Base-by-base conservation (phyloP, 331 rosid genomes). In the Rhamnella rubrinervis region DNA sequence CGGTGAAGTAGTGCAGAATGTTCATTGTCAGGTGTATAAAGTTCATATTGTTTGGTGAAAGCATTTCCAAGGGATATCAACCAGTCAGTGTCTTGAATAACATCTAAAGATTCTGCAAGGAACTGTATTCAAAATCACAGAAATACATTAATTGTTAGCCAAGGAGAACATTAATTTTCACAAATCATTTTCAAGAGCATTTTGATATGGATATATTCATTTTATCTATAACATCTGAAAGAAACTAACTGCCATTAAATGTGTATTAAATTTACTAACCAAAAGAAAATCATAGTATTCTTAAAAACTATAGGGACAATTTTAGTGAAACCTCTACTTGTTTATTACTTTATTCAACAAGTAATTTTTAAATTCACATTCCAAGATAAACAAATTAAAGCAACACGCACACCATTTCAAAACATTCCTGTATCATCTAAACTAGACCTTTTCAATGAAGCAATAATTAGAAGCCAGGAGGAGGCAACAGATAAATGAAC, bases 81-180 rank as follows among this genome's bases (percentile, higher is more conserved):
- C 98, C 98, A 93, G 68, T 81, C 82, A 49, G 77, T 78, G 71
- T 93, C 98, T 86, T 91, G 92, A 83, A 91, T 87, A 77, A 91
- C 96, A 77, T 93, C 98, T 85, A 93, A 85, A 74, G 98, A 91
- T 77, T 93, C 98, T 62, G 98, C 88, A 75, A 93, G 92, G 78
- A 93, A 93, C 98, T 93, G 88, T 67, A 75, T 60, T 77, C 71
- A 74, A 87, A 72, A 79, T 73, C 60, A 77, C 65, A 71, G 53
- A 78, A 62, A 77, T 41, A 39, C 44, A 71, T 82, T 61, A 80
- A 64, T 49, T 38, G 59, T 58, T 69, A 50, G 56, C 47, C 8
- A n/a, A 70, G 56, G 46, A 80, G 72, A 59, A 53, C n/a, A 64
- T 63, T 66, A 39, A 70, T 21, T 72, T 73, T 77, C 23, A 15